phyloP scores from a whole-genome alignment of 805 yeast genomes.

The Dipodascopsis tothii region DNA sequence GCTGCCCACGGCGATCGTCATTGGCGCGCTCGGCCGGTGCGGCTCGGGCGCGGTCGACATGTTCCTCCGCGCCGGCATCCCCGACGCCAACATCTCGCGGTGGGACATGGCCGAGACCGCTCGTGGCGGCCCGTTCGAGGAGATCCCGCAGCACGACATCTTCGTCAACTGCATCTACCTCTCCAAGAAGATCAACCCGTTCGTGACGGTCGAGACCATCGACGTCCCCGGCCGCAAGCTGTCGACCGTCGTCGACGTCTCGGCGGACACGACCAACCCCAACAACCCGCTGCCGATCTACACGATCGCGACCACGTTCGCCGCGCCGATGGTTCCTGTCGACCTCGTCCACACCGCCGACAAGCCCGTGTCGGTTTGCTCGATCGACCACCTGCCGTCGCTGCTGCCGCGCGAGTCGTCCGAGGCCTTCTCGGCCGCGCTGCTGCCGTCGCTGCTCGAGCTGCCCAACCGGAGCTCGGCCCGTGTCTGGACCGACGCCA shows the following conservation, averaged over 20 bases:
- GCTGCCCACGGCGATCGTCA: conserved; percentile 62
- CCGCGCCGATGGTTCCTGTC: conserved; percentile 82
- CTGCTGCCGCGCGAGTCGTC: conserved; percentile 95
- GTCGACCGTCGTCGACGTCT: conserved; percentile 91
- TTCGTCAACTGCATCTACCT: conserved; percentile 94
- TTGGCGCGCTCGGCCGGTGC: conserved; percentile 98
- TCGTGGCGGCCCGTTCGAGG: conserved; percentile 93
- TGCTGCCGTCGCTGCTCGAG: conserved; percentile 80
- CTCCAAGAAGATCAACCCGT: conserved; percentile 89
- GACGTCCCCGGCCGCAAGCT: conserved; percentile 64
- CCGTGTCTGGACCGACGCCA: conserved; percentile 89
- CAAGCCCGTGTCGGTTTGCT: conserved; percentile 81
- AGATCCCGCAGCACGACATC: conserved; percentile 79
- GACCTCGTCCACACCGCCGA: conserved; percentile 55
- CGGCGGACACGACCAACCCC: conserved; percentile 98
- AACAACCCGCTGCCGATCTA: conserved; percentile 97
- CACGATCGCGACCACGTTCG: conserved; percentile 79
- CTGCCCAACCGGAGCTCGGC: conserved; percentile 74
- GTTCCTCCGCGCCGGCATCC: conserved; percentile 74
- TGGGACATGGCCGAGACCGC: conserved; percentile 98
- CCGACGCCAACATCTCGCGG: conserved; percentile 70
- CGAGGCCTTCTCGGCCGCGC: conserved; percentile 78
- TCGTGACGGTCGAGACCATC: conserved; percentile 61
- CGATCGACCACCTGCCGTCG: conserved; percentile 94
- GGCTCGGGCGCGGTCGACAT: conserved; percentile 94